These are phyloP conservation scores for Letharia lupina DNA, from an alignment of 495 filamentous ascomycete genomes.

Conservation along the genomic window DNA sequence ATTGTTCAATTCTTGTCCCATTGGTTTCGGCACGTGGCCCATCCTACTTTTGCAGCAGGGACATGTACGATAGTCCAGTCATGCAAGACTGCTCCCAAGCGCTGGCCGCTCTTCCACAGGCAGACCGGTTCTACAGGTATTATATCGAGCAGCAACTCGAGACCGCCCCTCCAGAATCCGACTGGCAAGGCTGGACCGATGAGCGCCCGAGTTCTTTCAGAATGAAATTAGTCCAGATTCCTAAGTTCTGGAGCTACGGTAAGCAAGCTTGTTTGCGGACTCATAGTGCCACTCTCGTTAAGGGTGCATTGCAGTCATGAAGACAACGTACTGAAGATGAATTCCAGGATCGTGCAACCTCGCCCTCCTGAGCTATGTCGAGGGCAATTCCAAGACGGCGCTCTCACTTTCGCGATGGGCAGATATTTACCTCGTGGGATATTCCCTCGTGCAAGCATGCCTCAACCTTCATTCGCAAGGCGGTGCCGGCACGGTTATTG, in stretches of 20 bases:
- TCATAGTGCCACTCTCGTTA: neutral
- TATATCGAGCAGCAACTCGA: slow-evolving; percentile 5
- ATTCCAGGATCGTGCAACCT: slow-evolving; percentile 10
- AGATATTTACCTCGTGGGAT: neutral
- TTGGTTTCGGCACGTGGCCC: neutral
- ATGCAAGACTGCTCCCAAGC: neutral
- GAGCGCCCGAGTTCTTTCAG: neutral
- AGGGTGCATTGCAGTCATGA: neutral
- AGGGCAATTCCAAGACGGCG: no score
- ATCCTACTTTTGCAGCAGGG: neutral
- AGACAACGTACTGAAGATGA: neutral
- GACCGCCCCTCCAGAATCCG: no score
- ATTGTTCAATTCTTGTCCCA: neutral
- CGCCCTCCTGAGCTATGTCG: slow-evolving; percentile 3
- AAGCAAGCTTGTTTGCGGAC: neutral
- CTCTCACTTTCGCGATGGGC: neutral
- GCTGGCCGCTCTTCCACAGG: neutral
- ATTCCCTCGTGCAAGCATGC: neutral
- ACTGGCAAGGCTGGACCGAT: slow-evolving; percentile 2
- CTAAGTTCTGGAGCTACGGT: slow-evolving; percentile 4
- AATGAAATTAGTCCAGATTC: neutral
- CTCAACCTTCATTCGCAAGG: neutral
- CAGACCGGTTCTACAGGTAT: neutral
- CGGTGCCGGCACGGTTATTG: neutral
- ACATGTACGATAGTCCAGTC: neutral